These are phyloP conservation scores for Heliocybe sulcata DNA, from an alignment of 1,284 basidiomycete genomes.

Conservation along the genomic window DNA sequence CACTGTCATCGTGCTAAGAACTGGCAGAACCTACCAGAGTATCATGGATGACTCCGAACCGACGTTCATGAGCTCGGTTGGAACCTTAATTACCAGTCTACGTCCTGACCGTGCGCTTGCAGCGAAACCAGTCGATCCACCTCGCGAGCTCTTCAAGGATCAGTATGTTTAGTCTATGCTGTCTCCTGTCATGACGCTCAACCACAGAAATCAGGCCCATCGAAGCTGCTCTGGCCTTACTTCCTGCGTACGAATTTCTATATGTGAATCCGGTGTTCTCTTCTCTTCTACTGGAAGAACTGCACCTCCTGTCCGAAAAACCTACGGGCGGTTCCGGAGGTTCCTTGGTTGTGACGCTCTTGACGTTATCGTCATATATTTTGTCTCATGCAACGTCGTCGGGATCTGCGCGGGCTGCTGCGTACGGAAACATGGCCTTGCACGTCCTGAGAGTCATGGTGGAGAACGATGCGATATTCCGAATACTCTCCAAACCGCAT, in stretches of 20 bases:
- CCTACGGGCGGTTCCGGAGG: conserved; percentile 9
- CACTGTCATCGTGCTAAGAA: not conserved
- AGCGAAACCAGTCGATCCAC: conserved; percentile 34
- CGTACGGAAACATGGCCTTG: conserved; percentile 51
- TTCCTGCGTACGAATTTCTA: conserved; percentile 54
- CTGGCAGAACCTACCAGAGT: conserved; percentile 43
- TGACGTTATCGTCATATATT: conserved; percentile 55
- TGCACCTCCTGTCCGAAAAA: conserved; percentile 15
- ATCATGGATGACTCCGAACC: conserved; percentile 44
- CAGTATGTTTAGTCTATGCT: conserved; percentile 31
- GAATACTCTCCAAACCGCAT: conserved; percentile 31
- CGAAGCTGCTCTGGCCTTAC: conserved; percentile 47
- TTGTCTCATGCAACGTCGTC: conserved; percentile 56
- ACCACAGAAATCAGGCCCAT: conserved; percentile 37
- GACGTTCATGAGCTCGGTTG: conserved; percentile 39
- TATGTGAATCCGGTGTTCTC: conserved; percentile 40
- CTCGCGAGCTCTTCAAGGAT: conserved; percentile 47
- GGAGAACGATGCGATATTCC: conserved; percentile 40
- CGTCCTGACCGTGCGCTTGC: conserved; percentile 46
- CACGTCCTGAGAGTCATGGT: conserved; percentile 41
- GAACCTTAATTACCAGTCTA: conserved; percentile 40
- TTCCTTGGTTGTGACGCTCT: conserved; percentile 34
- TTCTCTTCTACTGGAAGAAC: conserved; percentile 29
- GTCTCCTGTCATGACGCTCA: not conserved
- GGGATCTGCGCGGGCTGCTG: conserved; percentile 44